Base-by-base conservation (phyloP, 768 basidiomycete genomes). In the Boletus rubropictus region DNA sequence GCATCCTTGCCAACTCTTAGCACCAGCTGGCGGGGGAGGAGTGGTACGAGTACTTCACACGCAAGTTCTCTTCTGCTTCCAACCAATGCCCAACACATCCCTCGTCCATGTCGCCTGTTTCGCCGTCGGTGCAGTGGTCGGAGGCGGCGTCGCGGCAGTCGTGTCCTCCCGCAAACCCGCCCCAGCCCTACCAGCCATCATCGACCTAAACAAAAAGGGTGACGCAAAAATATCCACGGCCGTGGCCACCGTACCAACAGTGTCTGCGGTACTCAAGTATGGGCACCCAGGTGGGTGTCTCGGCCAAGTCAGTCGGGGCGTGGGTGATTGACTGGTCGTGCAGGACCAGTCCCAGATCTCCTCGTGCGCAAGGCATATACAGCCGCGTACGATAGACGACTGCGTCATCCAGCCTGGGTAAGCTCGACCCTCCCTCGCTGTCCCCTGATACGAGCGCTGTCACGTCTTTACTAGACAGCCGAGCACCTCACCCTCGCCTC, bases 361-460 rank as follows among this genome's bases (percentile, higher is more conserved):
- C 72, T 96, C 18, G 76, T 84, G 36, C 79, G 91, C 40, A 79
- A 80, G 61, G 92, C 87, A 14, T 97, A 96, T 59, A 82, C 86
- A 18, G 83, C 90, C 1, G 89, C 80, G 8, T 98, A 99, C 64
- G 96, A 99, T 65, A 74, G 96, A 44, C 76, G 89, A 11, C 70
- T 94, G 46, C 76, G 90, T 15, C 94, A 98, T 69, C 93, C 95
- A 3, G 79, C 93, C 27, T 98, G 95, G 94, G 93, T 94, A 61
- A 39, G 79, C 57, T 18, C 12, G 12, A 22, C 21, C 15, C 3
- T 17, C 1, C 3, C 6, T 24, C 9, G 3, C 3, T 0, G 11
- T 29, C n/a, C n/a, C 24, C 32, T 42, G 25, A 38, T 22, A 5
- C 49, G 21, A 24, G 3, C n/a, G 28, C 25, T 31, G 14, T 12